Evolutionary conservation across 2,329 filamentous ascomycete genomes (phyloP).

Genomic region (Xylaria polymorpha): DNA sequence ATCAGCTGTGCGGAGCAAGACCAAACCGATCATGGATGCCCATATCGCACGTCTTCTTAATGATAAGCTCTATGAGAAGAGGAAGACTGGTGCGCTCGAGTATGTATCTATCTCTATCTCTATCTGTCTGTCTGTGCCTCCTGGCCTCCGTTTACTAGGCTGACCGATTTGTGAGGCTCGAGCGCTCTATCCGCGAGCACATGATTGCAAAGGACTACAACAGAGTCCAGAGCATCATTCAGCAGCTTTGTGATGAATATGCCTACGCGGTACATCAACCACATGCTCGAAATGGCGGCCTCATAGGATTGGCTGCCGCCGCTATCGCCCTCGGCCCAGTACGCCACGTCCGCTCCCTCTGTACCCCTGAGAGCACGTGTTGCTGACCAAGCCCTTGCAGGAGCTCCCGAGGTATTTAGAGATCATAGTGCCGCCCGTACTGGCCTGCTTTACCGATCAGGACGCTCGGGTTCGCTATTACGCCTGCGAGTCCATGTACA

Average conservation of each 20-base stretch:
- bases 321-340: slow-evolving; percentile 94
- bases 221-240: slow-evolving; percentile 85
- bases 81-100: slow-evolving; percentile 96
- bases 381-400: slow-evolving; percentile 57
- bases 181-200: slow-evolving; percentile 88
- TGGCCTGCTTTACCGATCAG: slow-evolving; percentile 97
- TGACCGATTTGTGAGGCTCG: slow-evolving; percentile 71
- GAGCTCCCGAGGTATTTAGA: slow-evolving; percentile 92
- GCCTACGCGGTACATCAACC: slow-evolving; percentile 97
- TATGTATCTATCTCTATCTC: slow-evolving; percentile 59
- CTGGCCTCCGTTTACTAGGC: neutral
- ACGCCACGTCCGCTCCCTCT: slow-evolving; percentile 53
- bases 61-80: slow-evolving; percentile 98
- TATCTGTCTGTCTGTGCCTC: slow-evolving; percentile 7
- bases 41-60: slow-evolving; percentile 91
- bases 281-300: slow-evolving; percentile 93
- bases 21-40: slow-evolving; percentile 75
- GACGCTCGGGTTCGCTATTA: slow-evolving; percentile 98
- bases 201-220: slow-evolving; percentile 81
- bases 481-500: slow-evolving; percentile 99
- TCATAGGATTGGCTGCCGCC: slow-evolving; percentile 94
- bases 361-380: slow-evolving; percentile 20
- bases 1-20: slow-evolving; percentile 4
- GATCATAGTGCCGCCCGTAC: slow-evolving; percentile 93
- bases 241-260: slow-evolving; percentile 97